A percentile compares a stretch with the other conserved stretches of the same genome.
These are phyloP conservation scores for Ulmus americana DNA, from an alignment of 331 rosid species.

Conservation along the genomic window DNA sequence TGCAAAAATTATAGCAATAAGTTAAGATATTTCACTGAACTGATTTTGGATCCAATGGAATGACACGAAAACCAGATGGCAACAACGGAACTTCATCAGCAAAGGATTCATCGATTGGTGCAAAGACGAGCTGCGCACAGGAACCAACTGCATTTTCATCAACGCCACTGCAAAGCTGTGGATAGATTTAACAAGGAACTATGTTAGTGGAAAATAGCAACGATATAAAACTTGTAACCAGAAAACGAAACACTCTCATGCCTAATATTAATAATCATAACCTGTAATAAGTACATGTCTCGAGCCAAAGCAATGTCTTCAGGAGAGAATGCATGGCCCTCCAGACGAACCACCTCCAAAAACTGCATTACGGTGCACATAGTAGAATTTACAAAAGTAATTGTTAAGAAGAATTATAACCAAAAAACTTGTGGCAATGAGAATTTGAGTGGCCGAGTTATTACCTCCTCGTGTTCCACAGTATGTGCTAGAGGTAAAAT, in stretches of 20 bases:
- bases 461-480: conserved; percentile 88
- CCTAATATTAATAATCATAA: background rate
- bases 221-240: background rate
- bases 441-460: background rate
- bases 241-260: background rate
- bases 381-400: background rate
- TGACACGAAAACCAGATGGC: conserved; percentile 95
- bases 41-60: conserved; percentile 79
- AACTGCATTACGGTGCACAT: conserved; percentile 39
- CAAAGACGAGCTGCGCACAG: conserved; percentile 94
- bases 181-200: background rate
- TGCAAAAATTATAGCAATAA: background rate
- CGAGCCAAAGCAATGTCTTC: conserved; percentile 81
- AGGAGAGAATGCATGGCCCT: conserved; percentile 92
- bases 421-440: background rate
- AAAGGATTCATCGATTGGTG: conserved; percentile 93
- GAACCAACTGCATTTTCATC: conserved; percentile 84
- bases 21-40: conserved; percentile 37
- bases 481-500: conserved; percentile 88
- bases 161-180: conserved; percentile 87
- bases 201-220: background rate
- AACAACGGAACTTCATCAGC: conserved; percentile 88
- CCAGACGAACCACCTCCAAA: conserved; percentile 91
- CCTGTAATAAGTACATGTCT: conserved; percentile 91
- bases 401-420: background rate